Base-by-base conservation (phyloP, 2,329 filamentous ascomycete genomes). In the Nigrospora osmanthi region DNA sequence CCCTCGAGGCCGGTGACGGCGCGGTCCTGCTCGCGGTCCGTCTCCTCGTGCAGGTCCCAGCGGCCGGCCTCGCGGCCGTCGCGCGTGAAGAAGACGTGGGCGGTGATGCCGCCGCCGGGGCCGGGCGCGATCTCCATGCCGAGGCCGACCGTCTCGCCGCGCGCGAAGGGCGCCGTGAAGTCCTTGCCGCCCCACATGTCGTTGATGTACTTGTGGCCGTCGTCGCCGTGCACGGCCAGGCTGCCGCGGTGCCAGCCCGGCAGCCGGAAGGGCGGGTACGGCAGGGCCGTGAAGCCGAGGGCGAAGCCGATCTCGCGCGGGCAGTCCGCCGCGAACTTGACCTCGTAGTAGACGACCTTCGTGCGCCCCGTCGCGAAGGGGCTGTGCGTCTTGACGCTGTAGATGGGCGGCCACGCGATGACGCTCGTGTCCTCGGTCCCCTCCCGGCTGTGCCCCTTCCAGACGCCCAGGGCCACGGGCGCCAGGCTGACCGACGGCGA, bases 221-320 rank as follows among this genome's bases (percentile, higher is more conserved):
- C 87, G 60, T 91, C 87, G 39, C 83, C 81, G 59, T 91, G 87
- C n/a, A 91, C 79, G 1, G 73, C 87, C 13, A 90, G 57, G 50
- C 80, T 84, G 15, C 78, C 87, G 32, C 87, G 76, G 58, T 93
- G 84, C 87, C 87, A 91, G 2, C 87, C 87, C 0, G 87, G 87
- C 48, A 90, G 74, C 9, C 87, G 76, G 68, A 88, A 91, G 0
- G 75, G 72, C 7, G 87, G 87, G 58, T 89, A 91, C 9, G 87
- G 87, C 40, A 84, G 76, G 1, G 85, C 86, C 0, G 76, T 68
- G 60, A 81, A 89, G 11, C 87, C 87, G 11, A 91, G 59, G 0
- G 81, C 84, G 1, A 90, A 67, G 35, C 64, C 67, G 42, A 73
- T 63, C 46, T 75, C 72, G 16, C 49, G 44, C 4, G 54, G 53